Evolutionary conservation across 257 asterid species (phyloP).

Genomic region (Solanum sejunctum): DNA sequence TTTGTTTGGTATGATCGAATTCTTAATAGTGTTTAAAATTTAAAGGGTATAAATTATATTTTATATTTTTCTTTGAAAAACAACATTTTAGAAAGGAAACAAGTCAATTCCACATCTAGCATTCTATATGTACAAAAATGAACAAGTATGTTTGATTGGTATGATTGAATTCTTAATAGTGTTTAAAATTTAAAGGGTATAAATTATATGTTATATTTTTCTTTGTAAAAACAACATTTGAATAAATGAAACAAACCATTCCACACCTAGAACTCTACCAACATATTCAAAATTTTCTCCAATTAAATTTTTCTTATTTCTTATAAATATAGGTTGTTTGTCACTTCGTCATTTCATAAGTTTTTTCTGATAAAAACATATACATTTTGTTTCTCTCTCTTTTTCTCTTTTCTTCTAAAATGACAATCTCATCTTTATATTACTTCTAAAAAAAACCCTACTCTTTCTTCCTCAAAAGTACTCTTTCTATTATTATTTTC

Average conservation of each 20-base stretch:
- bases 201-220: too few relatives aligned
- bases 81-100: background rate
- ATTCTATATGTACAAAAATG: too few relatives aligned
- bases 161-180: too few relatives aligned
- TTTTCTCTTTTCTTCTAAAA: background rate
- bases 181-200: too few relatives aligned
- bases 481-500: background rate
- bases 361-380: background rate
- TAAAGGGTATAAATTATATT: too few relatives aligned
- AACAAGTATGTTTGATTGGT: background rate
- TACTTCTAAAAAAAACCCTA: too few relatives aligned
- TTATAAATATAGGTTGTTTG: background rate
- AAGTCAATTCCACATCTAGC: background rate
- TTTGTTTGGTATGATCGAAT: too few relatives aligned
- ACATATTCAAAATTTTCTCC: conserved; percentile 3
- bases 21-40: too few relatives aligned
- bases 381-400: background rate
- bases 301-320: background rate
- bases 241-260: background rate
- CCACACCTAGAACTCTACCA: background rate
- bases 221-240: background rate
- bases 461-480: conserved; percentile 7
- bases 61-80: background rate
- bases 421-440: background rate
- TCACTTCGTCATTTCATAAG: conserved; percentile 1